Conservation (phyloP, 495 filamentous ascomycete genomes). For the Pyrenula massariospora region DNA sequence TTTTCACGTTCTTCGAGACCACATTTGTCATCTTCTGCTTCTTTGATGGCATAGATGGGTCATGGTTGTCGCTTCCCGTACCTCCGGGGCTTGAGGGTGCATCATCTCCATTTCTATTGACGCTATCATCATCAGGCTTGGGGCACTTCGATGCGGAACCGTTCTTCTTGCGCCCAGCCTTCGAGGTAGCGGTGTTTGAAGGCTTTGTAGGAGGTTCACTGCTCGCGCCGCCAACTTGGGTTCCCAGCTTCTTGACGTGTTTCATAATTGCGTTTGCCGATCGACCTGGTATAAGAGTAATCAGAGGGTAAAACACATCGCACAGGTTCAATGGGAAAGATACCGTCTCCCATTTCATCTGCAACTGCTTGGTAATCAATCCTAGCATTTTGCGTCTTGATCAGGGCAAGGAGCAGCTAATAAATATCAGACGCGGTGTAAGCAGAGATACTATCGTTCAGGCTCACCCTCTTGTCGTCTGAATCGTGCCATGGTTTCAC, state of each 20-base stretch:
- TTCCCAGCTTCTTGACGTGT: background rate
- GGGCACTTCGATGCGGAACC: too few species aligned
- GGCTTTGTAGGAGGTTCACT: background rate
- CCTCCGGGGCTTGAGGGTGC: background rate
- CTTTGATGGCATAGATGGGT: background rate
- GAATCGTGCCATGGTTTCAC: background rate
- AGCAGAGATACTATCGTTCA: background rate
- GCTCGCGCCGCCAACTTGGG: too few species aligned
- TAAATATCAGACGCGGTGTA: too few species aligned
- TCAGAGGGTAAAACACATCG: too few species aligned
- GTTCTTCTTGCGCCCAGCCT: too few species aligned
- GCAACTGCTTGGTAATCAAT: background rate
- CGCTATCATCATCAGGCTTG: too few species aligned
- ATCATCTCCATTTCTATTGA: background rate
- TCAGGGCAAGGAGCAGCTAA: background rate
- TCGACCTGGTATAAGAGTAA: too few species aligned
- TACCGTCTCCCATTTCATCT: background rate
- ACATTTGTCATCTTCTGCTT: background rate
- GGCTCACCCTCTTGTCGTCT: background rate
- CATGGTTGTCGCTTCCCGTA: background rate
- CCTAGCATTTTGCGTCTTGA: background rate
- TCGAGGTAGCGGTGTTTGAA: too few species aligned
- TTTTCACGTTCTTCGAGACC: too few species aligned
- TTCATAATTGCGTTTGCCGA: background rate
- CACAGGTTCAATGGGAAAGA: too few species aligned